Conservation (phyloP, 345 rosid species). For the Iberis pinnata region DNA sequence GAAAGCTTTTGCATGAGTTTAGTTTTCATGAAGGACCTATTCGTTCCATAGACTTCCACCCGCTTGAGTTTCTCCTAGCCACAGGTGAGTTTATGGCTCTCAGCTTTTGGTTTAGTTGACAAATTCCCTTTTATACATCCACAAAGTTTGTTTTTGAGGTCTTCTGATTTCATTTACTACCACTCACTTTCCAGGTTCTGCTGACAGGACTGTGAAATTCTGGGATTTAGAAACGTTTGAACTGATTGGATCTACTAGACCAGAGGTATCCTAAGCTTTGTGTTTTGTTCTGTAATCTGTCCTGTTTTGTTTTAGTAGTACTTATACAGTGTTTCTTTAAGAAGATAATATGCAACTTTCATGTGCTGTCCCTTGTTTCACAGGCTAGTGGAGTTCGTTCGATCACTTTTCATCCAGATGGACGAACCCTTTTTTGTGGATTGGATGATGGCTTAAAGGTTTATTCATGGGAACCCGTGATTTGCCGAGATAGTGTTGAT, state of each 20-base stretch:
- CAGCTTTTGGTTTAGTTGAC: background rate
- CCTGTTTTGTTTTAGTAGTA: too few species aligned
- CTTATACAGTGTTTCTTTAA: too few species aligned
- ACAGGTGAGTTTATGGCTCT: conserved; percentile 46
- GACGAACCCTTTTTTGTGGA: conserved; percentile 83
- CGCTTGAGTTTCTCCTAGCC: conserved; percentile 90
- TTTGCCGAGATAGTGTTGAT: conserved; percentile 66
- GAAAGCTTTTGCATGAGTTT: conserved; percentile 93
- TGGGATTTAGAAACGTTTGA: conserved; percentile 99
- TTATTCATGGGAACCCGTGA: conserved; percentile 97
- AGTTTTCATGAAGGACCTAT: conserved; percentile 86
- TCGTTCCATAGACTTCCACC: conserved; percentile 82
- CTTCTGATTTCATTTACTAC: conserved; percentile 10
- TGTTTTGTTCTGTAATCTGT: conserved; percentile 1
- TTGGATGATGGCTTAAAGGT: conserved; percentile 85
- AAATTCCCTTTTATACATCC: background rate
- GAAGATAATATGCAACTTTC: background rate
- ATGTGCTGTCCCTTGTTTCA: conserved; percentile 21
- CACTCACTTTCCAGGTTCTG: conserved; percentile 64
- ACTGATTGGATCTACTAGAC: conserved; percentile 80
- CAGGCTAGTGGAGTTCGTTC: conserved; percentile 82
- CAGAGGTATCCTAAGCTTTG: conserved; percentile 57
- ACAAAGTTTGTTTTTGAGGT: conserved; percentile 3
- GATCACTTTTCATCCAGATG: conserved; percentile 81
- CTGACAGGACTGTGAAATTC: conserved; percentile 87